These are phyloP conservation scores for Sclerotinia nivalis DNA, from an alignment of 2,329 filamentous ascomycete genomes.

Conservation along the genomic window DNA sequence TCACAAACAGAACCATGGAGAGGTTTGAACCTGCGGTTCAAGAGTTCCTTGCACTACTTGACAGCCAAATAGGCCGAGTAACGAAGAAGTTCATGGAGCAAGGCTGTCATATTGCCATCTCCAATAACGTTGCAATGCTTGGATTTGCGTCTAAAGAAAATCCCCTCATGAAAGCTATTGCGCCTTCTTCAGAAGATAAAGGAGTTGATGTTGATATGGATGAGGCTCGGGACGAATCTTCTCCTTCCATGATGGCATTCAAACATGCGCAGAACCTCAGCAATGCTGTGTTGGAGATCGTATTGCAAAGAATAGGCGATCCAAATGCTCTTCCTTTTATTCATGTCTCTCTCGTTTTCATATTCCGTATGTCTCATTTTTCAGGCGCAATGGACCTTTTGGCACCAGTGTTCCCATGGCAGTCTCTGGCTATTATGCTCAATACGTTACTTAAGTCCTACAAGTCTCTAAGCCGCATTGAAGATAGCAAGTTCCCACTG, in stretches of 20 bases:
- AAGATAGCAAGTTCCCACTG: conserved; percentile 26
- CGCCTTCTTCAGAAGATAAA: conserved; percentile 16
- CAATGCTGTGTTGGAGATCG: conserved; percentile 27
- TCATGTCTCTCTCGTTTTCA: conserved; percentile 33
- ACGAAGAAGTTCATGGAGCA: conserved; percentile 49
- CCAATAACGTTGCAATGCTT: conserved; percentile 42
- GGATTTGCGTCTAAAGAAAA: conserved; percentile 39
- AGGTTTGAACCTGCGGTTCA: conserved; percentile 48
- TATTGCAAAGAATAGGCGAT: conserved; percentile 32
- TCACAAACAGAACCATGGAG: conserved; percentile 52
- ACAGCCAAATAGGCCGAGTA: conserved; percentile 56
- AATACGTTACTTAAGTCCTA: conserved; percentile 29
- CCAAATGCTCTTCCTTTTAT: conserved; percentile 33
- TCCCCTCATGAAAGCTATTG: conserved; percentile 34
- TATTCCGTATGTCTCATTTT: conserved; percentile 28
- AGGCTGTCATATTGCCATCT: conserved; percentile 58
- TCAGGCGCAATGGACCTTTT: conserved; percentile 29
- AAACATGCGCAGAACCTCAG: conserved; percentile 27
- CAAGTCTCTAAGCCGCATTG: conserved; percentile 25
- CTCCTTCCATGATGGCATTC: conserved; percentile 23
- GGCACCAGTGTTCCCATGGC: conserved; percentile 32
- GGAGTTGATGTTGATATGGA: conserved; percentile 26
- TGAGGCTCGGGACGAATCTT: conserved; percentile 14
- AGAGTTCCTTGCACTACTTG: conserved; percentile 56
- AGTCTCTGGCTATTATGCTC: conserved; percentile 26